phyloP scores from a whole-genome alignment of 139 green algal genomes.

The Tetradesmus lagerheimii region DNA sequence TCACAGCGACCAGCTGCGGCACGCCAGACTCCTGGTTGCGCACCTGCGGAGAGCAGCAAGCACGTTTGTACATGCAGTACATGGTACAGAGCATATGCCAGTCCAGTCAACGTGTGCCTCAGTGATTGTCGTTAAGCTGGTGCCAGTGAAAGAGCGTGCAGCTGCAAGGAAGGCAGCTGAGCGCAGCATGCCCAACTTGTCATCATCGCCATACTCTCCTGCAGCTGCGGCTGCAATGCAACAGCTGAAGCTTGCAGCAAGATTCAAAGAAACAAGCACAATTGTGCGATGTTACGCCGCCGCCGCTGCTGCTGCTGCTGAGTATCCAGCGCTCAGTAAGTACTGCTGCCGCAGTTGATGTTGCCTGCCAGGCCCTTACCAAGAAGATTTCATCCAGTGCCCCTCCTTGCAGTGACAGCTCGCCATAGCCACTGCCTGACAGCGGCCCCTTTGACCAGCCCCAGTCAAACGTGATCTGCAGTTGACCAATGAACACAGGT shows the following conservation, averaged over 20 bases:
- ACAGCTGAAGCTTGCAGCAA: too few relatives aligned
- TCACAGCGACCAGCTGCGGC: conserved; percentile 44
- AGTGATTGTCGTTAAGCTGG: too few relatives aligned
- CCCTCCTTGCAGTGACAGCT: conserved; percentile 30
- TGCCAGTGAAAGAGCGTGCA: too few relatives aligned
- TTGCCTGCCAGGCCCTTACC: neutral
- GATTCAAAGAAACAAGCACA: too few relatives aligned
- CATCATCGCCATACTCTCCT: too few relatives aligned
- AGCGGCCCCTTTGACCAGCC: conserved; percentile 45
- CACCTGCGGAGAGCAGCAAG: conserved; percentile 25
- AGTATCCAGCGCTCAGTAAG: neutral
- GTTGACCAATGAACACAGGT: too few relatives aligned
- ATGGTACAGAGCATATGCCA: neutral
- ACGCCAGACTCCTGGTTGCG: conserved; percentile 46
- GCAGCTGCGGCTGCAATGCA: too few relatives aligned
- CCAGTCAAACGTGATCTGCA: conserved; percentile 52
- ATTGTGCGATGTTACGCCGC: too few relatives aligned
- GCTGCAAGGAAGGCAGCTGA: too few relatives aligned
- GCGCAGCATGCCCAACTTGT: too few relatives aligned
- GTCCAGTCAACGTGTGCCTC: neutral
- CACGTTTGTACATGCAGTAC: neutral
- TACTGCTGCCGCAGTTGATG: neutral
- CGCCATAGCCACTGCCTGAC: conserved; percentile 43
- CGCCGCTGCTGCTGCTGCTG: neutral
- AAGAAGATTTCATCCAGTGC: conserved; percentile 49